A percentile compares a stretch with the other conserved stretches of the same genome.
These are phyloP conservation scores for Nakazawaea populi DNA, from an alignment of 805 yeast species.

Conservation along the genomic window DNA sequence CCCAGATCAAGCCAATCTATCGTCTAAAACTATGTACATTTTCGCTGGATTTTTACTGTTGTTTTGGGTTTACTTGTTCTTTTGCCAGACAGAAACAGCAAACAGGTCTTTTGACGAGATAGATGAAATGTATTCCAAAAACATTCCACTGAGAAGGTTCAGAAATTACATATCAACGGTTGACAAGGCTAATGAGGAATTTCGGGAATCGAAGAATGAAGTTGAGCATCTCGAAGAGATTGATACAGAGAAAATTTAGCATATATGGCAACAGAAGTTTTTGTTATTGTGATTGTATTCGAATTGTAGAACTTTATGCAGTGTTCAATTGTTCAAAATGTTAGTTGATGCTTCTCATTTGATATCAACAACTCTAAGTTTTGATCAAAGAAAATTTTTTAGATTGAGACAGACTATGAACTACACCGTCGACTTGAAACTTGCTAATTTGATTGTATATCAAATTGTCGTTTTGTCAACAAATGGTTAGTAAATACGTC, in stretches of 20 bases:
- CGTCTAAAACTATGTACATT: conserved; percentile 21
- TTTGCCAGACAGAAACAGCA: conserved; percentile 13
- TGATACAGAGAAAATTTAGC: neutral
- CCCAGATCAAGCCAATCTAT: conserved; percentile 14
- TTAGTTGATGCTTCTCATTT: too few relatives aligned
- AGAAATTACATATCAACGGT: neutral
- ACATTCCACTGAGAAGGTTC: conserved; percentile 1
- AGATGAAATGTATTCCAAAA: conserved; percentile 14
- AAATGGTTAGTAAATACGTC: too few relatives aligned
- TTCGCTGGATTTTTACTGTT: conserved; percentile 16
- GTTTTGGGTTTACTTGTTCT: conserved; percentile 7
- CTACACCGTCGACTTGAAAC: too few relatives aligned
- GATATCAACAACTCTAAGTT: too few relatives aligned
- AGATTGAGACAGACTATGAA: too few relatives aligned
- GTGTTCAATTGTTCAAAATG: too few relatives aligned
- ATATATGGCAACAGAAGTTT: too few relatives aligned
- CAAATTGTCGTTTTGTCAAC: too few relatives aligned
- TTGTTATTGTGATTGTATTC: too few relatives aligned
- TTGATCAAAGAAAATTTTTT: too few relatives aligned
- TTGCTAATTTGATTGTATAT: too few relatives aligned
- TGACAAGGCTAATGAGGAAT: neutral
- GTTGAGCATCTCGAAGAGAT: conserved; percentile 11
- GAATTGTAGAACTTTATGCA: too few relatives aligned
- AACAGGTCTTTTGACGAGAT: conserved; percentile 14
- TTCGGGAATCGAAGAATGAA: neutral